Evolutionary conservation across 805 yeast genomes (phyloP).

Genomic region (Candida taoyuanica): DNA sequence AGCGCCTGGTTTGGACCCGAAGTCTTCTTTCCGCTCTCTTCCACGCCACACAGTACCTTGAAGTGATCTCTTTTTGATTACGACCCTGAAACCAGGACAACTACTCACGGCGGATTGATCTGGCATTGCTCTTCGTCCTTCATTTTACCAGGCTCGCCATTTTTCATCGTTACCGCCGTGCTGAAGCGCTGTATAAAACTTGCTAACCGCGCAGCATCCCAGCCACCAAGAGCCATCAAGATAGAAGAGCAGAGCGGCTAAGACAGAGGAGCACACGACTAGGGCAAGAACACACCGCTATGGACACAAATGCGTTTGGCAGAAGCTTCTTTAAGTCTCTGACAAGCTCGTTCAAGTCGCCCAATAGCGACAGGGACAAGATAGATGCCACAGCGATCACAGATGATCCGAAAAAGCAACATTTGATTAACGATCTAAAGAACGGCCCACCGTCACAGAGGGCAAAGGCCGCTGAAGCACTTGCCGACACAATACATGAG

Average conservation of each 20-base stretch:
- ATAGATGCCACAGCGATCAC: conserved; percentile 43
- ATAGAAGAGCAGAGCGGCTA: background rate
- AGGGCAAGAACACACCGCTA: background rate
- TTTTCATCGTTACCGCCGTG: background rate
- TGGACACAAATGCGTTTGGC: conserved; percentile 14
- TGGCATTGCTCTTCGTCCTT: too few species aligned
- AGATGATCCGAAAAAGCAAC: conserved; percentile 38
- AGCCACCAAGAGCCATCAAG: too few species aligned
- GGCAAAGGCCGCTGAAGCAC: conserved; percentile 45
- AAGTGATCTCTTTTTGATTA: too few species aligned
- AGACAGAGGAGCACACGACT: background rate
- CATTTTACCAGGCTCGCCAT: background rate
- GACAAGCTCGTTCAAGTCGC: conserved; percentile 23
- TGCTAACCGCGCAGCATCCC: background rate
- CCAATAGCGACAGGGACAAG: conserved; percentile 23
- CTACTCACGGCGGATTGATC: too few species aligned
- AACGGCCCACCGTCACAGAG: conserved; percentile 35
- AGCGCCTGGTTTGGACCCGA: too few species aligned
- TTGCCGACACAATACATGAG: conserved; percentile 47
- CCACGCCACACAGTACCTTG: too few species aligned
- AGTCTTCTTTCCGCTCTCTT: background rate
- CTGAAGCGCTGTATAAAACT: background rate
- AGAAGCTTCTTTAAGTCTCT: conserved; percentile 25
- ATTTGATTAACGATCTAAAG: conserved; percentile 35
- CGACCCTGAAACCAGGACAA: too few species aligned